Conservation (phyloP, 306 rosid species). For the Lablab purpureus region DNA sequence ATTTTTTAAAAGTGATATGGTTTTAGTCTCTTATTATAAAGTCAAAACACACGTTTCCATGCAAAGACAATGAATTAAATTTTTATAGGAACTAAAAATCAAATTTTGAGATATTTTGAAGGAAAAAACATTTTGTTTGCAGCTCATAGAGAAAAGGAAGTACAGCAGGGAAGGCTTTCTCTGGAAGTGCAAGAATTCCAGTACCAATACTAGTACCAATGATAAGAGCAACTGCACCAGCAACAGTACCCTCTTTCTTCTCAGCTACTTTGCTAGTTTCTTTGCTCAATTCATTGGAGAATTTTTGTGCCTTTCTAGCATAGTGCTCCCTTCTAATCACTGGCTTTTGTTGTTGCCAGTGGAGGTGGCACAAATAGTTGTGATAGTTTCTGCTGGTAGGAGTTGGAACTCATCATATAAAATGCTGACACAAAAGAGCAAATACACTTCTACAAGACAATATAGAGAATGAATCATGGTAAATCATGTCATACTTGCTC, state of each 20-base stretch:
- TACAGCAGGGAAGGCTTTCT: slow-evolving; percentile 79
- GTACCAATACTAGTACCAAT: slow-evolving; percentile 74
- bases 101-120: not conserved
- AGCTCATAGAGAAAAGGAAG: slow-evolving; percentile 12
- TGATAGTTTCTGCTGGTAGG: slow-evolving; percentile 5
- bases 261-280: slow-evolving; percentile 17
- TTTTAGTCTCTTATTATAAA: not conserved
- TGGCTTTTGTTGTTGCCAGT: slow-evolving; percentile 40
- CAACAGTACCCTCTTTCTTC: slow-evolving; percentile 58
- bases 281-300: not conserved
- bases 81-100: not conserved
- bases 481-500: slow-evolving; percentile 54
- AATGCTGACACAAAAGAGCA: slow-evolving; percentile 1
- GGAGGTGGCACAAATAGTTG: slow-evolving; percentile 33
- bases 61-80: not conserved
- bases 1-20: not conserved
- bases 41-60: not conserved
- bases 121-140: not conserved
- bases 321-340: slow-evolving; percentile 13
- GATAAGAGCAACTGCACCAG: slow-evolving; percentile 75
- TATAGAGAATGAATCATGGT: slow-evolving; percentile 25
- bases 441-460: slow-evolving; percentile 2
- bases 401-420: slow-evolving; percentile 11
- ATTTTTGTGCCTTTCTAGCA: slow-evolving; percentile 44
- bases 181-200: slow-evolving; percentile 80